These are phyloP conservation scores for Lithospermum erythrorhizon DNA, from an alignment of 257 asterid species.

Conservation along the genomic window DNA sequence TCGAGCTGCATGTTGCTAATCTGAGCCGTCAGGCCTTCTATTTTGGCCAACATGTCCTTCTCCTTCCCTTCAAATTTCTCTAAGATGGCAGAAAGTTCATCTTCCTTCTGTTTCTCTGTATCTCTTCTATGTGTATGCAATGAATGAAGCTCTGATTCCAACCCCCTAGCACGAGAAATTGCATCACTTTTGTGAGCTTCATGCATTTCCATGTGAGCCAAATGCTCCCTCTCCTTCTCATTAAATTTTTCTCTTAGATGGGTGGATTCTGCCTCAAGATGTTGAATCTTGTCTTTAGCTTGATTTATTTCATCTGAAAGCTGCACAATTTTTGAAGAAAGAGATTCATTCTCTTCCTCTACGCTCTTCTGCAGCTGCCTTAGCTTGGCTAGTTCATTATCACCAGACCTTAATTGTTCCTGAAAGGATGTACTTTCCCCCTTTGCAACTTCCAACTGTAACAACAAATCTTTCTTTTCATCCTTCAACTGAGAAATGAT, in stretches of 20 bases:
- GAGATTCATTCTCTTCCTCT: slow-evolving; percentile 28
- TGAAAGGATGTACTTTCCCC: slow-evolving; percentile 23
- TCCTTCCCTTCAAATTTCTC: slow-evolving; percentile 51
- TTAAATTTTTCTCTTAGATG: slow-evolving; percentile 28
- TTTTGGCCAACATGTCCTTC: slow-evolving; percentile 34
- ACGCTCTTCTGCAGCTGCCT: slow-evolving; percentile 21
- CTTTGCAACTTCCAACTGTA: slow-evolving; percentile 35
- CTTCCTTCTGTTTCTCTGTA: slow-evolving; percentile 49
- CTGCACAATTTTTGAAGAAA: slow-evolving; percentile 24
- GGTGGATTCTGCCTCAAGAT: slow-evolving; percentile 29
- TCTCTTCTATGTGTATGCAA: slow-evolving; percentile 44
- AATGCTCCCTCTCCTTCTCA: slow-evolving; percentile 55
- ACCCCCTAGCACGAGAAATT: slow-evolving; percentile 42
- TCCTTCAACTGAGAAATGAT: slow-evolving; percentile 18
- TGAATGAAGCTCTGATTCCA: slow-evolving; percentile 58
- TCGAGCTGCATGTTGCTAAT: slow-evolving; percentile 38
- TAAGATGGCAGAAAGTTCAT: slow-evolving; percentile 43
- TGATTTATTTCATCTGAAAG: slow-evolving; percentile 29
- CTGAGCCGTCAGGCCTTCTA: slow-evolving; percentile 36
- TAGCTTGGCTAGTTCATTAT: slow-evolving; percentile 35
- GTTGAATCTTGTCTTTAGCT: slow-evolving; percentile 34
- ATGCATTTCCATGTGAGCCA: slow-evolving; percentile 50
- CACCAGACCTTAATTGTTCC: slow-evolving; percentile 33
- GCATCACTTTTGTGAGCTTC: slow-evolving; percentile 61
- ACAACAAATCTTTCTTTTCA: slow-evolving; percentile 26